phyloP scores from a whole-genome alignment of 2,329 filamentous ascomycete genomes.

The Fusarium sp. region DNA sequence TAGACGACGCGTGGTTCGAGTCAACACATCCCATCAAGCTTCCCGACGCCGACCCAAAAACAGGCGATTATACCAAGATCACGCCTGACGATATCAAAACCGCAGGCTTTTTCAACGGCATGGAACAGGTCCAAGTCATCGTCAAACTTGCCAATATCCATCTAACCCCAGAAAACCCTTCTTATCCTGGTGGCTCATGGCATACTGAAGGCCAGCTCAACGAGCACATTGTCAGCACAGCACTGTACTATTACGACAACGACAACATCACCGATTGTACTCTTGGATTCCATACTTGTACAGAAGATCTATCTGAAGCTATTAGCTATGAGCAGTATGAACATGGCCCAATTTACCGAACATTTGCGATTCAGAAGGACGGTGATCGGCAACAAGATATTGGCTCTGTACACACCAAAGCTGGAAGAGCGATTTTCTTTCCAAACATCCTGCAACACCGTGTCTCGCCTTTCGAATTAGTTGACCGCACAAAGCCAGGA shows the following conservation, averaged over 20 bases:
- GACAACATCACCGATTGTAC: conserved; percentile 17
- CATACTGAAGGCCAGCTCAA: conserved; percentile 17
- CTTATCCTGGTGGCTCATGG: conserved; percentile 19
- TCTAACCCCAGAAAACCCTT: conserved; percentile 1
- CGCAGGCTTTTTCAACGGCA: neutral
- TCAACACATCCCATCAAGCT: neutral
- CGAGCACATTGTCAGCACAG: conserved; percentile 19
- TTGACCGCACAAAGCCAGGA: neutral
- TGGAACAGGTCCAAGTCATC: conserved; percentile 4
- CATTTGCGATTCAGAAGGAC: neutral
- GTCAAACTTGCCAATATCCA: conserved; percentile 24
- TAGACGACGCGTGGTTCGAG: conserved; percentile 4
- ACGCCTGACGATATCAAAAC: neutral
- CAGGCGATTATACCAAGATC: neutral
- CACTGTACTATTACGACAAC: conserved; percentile 22
- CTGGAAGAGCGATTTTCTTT: conserved; percentile 7
- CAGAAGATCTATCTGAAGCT: neutral
- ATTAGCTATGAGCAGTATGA: neutral
- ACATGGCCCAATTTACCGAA: neutral
- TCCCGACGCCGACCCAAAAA: neutral
- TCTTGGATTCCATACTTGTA: conserved; percentile 4
- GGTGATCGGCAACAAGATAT: neutral
- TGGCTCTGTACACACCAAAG: conserved; percentile 2
- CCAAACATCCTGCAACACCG: conserved; percentile 12
- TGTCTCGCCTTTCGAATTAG: conserved; percentile 1